Evolutionary conservation across 805 yeast genomes (phyloP).

Genomic region (Wickerhamiella brachini): DNA sequence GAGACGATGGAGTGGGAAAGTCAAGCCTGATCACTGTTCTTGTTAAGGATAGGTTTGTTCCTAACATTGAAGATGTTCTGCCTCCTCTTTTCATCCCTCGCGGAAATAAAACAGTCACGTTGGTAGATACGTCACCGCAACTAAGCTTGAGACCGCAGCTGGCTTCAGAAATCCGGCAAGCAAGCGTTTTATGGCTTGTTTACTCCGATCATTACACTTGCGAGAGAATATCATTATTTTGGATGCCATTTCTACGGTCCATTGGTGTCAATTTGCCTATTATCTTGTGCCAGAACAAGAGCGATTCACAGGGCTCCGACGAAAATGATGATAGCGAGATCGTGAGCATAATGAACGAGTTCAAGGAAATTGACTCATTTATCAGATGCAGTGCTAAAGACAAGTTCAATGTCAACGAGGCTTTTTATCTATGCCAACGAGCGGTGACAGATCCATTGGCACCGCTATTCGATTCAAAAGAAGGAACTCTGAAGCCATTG

Average conservation of each 20-base stretch:
- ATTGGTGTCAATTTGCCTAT: slow-evolving; percentile 89
- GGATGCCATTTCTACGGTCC: slow-evolving; percentile 90
- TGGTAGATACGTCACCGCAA: slow-evolving; percentile 59
- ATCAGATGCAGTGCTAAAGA: slow-evolving; percentile 75
- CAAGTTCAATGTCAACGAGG: slow-evolving; percentile 78
- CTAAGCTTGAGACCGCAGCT: slow-evolving; percentile 46
- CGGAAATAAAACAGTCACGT: slow-evolving; percentile 50
- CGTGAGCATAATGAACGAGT: slow-evolving; percentile 73
- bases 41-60: slow-evolving; percentile 67
- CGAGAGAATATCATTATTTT: slow-evolving; percentile 78
- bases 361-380: slow-evolving; percentile 88
- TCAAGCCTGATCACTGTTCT: slow-evolving; percentile 58
- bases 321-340: slow-evolving; percentile 52
- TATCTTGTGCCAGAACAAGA: slow-evolving; percentile 77
- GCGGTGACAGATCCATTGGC: slow-evolving; percentile 88
- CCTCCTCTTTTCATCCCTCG: slow-evolving; percentile 78
- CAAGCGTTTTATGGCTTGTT: slow-evolving; percentile 90
- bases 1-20: slow-evolving; percentile 58
- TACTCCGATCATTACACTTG: slow-evolving; percentile 90
- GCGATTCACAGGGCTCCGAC: slow-evolving; percentile 29
- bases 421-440: slow-evolving; percentile 83
- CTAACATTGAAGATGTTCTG: slow-evolving; percentile 60
- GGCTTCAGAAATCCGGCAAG: slow-evolving; percentile 61
- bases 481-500: slow-evolving; percentile 63
- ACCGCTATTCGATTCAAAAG: slow-evolving; percentile 86